These are phyloP conservation scores for Kingdonia uniflora DNA, from an alignment of 164 flowering plant genomes.

Conservation along the genomic window DNA sequence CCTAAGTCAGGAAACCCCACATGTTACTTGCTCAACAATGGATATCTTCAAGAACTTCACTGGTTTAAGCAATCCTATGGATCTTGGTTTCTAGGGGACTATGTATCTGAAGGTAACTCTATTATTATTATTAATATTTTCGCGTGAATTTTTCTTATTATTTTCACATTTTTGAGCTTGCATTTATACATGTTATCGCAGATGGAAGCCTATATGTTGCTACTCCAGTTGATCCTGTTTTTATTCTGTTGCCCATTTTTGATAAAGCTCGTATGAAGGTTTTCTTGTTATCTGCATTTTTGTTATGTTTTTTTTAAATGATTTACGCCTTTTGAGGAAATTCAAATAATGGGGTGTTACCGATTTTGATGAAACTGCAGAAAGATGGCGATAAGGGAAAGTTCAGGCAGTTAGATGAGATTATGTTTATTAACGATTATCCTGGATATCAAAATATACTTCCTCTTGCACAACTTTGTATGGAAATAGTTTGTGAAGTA, in stretches of 20 bases:
- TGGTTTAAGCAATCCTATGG: slow-evolving; percentile 82
- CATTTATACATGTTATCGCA: no score
- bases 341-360: no score
- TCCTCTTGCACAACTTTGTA: slow-evolving; percentile 51
- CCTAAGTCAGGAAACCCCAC: slow-evolving; percentile 57
- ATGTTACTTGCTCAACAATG: slow-evolving; percentile 42
- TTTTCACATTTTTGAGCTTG: neutral
- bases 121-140: neutral
- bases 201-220: slow-evolving; percentile 81
- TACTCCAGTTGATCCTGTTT: slow-evolving; percentile 92
- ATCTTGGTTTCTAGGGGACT: slow-evolving; percentile 91
- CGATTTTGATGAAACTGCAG: slow-evolving; percentile 27
- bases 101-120: slow-evolving; percentile 65
- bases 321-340: no score
- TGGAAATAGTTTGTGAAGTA: slow-evolving; percentile 76
- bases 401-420: slow-evolving; percentile 86
- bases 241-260: slow-evolving; percentile 77
- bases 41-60: slow-evolving; percentile 64
- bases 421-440: slow-evolving; percentile 52
- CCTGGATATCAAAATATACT: slow-evolving; percentile 65
- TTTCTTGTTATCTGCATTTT: no score
- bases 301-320: no score
- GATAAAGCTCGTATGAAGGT: slow-evolving; percentile 98
- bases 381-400: slow-evolving; percentile 70
- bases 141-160: no score